A percentile compares a stretch with the other conserved stretches of the same genome.
Conservation (phyloP, 1,139 yeast genomes). For the Taphrina pruni region DNA sequence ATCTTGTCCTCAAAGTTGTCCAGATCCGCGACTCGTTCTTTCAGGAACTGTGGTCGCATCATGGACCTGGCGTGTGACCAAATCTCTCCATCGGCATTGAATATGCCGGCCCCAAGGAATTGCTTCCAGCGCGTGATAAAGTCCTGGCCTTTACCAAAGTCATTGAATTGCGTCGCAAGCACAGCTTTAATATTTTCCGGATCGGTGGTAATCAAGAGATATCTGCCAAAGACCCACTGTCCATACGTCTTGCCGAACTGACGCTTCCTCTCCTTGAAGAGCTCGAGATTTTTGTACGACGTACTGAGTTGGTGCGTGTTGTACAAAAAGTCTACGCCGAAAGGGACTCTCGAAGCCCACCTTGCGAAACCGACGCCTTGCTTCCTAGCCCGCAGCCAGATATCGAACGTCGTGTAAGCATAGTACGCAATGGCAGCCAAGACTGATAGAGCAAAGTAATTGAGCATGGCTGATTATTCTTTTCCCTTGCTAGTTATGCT, state of each 20-base stretch:
- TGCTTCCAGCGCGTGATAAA: constrained; percentile 48
- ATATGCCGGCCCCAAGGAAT: constrained; percentile 64
- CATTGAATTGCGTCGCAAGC: constrained; percentile 57
- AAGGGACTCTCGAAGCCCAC: constrained; percentile 1
- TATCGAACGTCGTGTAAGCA: not conserved
- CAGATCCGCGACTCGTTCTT: constrained; percentile 63
- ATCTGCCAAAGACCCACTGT: constrained; percentile 10
- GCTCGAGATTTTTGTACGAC: constrained; percentile 24
- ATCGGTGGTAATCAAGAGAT: constrained; percentile 27
- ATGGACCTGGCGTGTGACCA: constrained; percentile 66
- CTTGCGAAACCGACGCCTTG: not conserved
- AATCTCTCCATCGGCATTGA: constrained; percentile 62
- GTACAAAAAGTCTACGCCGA: constrained; percentile 21
- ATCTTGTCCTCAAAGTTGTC: constrained; percentile 59
- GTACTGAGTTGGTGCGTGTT: constrained; percentile 8
- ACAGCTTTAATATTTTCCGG: constrained; percentile 47
- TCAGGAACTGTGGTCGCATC: constrained; percentile 65
- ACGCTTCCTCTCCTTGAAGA: constrained; percentile 1
- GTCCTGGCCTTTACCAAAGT: constrained; percentile 58
- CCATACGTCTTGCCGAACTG: constrained; percentile 25
- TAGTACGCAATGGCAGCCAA: constrained; percentile 3
- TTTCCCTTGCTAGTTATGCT: too few species aligned
- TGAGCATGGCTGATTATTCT: not conserved
- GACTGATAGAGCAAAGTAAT: not conserved
- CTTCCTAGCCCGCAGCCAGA: constrained; percentile 6